Evolutionary conservation across 2,329 filamentous ascomycete genomes (phyloP), one percentile per base, ranked within the genome.

Genomic region (Dothideomycetidae sp.): DNA sequence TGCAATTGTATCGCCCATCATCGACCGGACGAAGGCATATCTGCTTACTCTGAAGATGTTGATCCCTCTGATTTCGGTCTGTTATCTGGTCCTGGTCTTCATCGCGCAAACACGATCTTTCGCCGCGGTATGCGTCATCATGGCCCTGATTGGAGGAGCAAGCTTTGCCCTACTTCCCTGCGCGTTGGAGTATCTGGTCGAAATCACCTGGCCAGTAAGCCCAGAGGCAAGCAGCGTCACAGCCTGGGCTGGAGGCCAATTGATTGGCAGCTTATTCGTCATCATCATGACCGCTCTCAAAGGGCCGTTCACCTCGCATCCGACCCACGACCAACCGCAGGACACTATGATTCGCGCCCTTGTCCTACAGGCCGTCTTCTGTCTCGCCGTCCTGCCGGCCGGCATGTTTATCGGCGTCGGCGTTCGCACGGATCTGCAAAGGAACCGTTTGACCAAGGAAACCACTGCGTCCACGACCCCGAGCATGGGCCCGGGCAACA

Each of bases 201-300:
- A 96, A 56, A 71, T 93, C 42, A 85, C 81, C 4, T 82, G 90
- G 51, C 90, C 90, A 0, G 74, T 92, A 16, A 78, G 75, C 29
- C 86, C 90, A 0, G 88, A 93, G 59, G 71, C 94, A 31, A 82
- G 81, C 1, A 81, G 75, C 44, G 84, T 81, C 17, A 65, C 92
- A 14, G 81, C 79, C 50, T 96, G 90, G 90, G 71, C 73, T 1
- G 79, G 79, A 4, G 88, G 90, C 0, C 88, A 96, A 62, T 59
- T 94, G 5, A 60, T 92, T 1, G 90, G 90, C 10, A 86, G 75
- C 2, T 60, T 86, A 17, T 93, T 94, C 52, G 81, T 94, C 50
- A 62, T 98, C 18, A 60, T 88, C 40, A 81, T 82, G 61, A 78
- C 85, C 54, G 81, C 78, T 12, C 64, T 96, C 44, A 72, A 73